These are phyloP conservation scores for Sequoia sempervirens DNA, from an alignment of 75 land plant species.

Conservation along the genomic window DNA sequence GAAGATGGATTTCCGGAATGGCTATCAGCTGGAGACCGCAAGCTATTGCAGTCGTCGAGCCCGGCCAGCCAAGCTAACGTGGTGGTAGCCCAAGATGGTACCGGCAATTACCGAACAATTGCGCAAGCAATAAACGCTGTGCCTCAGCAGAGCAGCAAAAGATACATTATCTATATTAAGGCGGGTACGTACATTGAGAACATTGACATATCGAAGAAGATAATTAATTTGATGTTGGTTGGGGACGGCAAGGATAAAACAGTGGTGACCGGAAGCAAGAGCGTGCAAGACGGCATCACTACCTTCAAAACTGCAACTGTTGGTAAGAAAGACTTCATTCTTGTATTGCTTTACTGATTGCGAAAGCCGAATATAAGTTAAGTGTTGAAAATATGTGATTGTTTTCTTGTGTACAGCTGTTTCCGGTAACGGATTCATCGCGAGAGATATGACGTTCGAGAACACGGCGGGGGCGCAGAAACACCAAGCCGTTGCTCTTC, in stretches of 20 bases:
- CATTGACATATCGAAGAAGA: constrained; percentile 3
- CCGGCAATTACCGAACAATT: constrained; percentile 17
- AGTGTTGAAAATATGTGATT: not conserved
- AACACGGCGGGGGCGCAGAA: constrained; percentile 26
- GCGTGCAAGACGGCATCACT: constrained; percentile 16
- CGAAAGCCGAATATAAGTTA: too few relatives aligned
- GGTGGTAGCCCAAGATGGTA: constrained; percentile 33
- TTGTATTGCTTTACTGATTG: not conserved
- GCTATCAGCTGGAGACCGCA: not conserved
- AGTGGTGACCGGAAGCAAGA: constrained; percentile 21
- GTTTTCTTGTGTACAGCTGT: not conserved
- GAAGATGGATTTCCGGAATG: constrained; percentile 17
- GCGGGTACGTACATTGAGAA: constrained; percentile 22
- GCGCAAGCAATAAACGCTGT: not conserved
- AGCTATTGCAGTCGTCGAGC: constrained; percentile 5
- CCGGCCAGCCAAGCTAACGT: constrained; percentile 8
- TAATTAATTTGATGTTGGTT: constrained; percentile 16
- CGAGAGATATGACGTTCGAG: constrained; percentile 19
- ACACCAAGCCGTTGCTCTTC: constrained; percentile 41
- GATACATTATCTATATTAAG: constrained; percentile 15
- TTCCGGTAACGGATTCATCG: constrained; percentile 11
- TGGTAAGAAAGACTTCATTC: constrained; percentile 2
- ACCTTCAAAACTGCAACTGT: constrained; percentile 22
- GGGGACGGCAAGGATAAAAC: constrained; percentile 23
- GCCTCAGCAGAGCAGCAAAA: not conserved